These are phyloP conservation scores for Filobasidium floriforme DNA, from an alignment of 768 basidiomycete genomes.

Conservation along the genomic window DNA sequence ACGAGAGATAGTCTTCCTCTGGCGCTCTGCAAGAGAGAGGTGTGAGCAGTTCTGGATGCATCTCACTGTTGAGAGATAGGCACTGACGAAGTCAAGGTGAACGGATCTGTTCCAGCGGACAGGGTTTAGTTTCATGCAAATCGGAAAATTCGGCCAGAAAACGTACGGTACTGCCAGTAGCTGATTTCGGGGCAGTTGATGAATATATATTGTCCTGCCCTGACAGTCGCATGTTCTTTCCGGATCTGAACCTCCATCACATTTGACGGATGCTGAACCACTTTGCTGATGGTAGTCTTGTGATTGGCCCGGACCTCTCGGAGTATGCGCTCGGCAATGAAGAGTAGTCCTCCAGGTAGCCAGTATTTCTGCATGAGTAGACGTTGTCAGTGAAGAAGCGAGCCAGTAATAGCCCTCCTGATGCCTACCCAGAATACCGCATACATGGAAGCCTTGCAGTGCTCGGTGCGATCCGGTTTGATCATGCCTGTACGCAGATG, in stretches of 20 bases:
- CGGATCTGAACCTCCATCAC: conserved; percentile 96
- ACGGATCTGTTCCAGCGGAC: conserved; percentile 53
- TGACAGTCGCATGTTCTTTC: conserved; percentile 76
- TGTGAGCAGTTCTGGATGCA: background rate
- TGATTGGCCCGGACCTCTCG: conserved; percentile 88
- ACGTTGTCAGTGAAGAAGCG: background rate
- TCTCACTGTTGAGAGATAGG: background rate
- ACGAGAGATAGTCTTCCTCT: conserved; percentile 88
- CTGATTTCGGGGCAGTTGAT: conserved; percentile 81
- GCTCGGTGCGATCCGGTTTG: conserved; percentile 76
- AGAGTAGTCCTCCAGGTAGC: conserved; percentile 53
- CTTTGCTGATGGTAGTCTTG: conserved; percentile 73
- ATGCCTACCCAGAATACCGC: conserved; percentile 84
- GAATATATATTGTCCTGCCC: conserved; percentile 90
- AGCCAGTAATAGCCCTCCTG: background rate
- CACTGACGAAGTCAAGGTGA: conserved; percentile 74
- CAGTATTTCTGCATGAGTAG: conserved; percentile 37
- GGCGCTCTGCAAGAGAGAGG: conserved; percentile 57
- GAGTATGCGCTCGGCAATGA: conserved; percentile 77
- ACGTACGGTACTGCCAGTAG: conserved; percentile 80
- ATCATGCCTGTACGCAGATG: conserved; percentile 36
- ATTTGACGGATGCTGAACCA: conserved; percentile 88
- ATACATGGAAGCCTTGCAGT: conserved; percentile 72
- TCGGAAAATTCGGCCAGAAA: background rate
- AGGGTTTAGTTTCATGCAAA: background rate